Evolutionary conservation across 2,329 filamentous ascomycete genomes (phyloP).

Genomic region (Colletotrichum lindemuthianum): DNA sequence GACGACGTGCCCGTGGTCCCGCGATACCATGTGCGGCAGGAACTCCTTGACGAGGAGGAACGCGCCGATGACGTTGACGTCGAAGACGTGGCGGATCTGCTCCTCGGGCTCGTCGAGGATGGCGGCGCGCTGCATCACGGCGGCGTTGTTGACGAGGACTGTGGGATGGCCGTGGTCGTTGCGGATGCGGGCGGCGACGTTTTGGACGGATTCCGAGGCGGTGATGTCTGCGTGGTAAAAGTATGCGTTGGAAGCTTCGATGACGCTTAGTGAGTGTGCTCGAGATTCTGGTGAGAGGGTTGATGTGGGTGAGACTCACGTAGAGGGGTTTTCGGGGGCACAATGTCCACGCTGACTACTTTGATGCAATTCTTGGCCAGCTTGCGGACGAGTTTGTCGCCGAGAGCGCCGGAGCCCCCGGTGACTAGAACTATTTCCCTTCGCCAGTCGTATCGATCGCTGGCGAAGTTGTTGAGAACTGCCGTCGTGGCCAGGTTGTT

Average conservation of each 20-base stretch:
- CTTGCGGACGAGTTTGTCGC: constrained; percentile 24
- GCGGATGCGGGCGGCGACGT: constrained; percentile 54
- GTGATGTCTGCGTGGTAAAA: constrained; percentile 29
- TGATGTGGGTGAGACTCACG: background rate
- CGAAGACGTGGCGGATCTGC: constrained; percentile 54
- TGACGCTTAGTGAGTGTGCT: background rate
- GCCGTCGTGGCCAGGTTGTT: constrained; percentile 2
- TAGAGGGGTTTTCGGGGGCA: constrained; percentile 5
- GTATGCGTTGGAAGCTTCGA: constrained; percentile 21
- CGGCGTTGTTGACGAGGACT: constrained; percentile 50
- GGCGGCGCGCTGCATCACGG: constrained; percentile 45
- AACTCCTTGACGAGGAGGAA: constrained; percentile 58
- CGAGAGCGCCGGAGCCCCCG: constrained; percentile 27
- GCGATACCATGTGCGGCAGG: constrained; percentile 56
- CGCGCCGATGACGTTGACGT: constrained; percentile 59
- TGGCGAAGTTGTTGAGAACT: constrained; percentile 26
- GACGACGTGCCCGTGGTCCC: constrained; percentile 63
- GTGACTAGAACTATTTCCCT: constrained; percentile 46
- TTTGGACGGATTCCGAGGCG: constrained; percentile 44
- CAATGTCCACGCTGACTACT: constrained; percentile 26
- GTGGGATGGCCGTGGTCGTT: constrained; percentile 46
- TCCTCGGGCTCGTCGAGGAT: constrained; percentile 54
- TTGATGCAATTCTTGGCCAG: constrained; percentile 29
- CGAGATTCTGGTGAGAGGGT: too few relatives aligned
- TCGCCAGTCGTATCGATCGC: constrained; percentile 28